Evolutionary conservation across 345 rosid species (phyloP).

Genomic region (Erysimum cheiranthoides): DNA sequence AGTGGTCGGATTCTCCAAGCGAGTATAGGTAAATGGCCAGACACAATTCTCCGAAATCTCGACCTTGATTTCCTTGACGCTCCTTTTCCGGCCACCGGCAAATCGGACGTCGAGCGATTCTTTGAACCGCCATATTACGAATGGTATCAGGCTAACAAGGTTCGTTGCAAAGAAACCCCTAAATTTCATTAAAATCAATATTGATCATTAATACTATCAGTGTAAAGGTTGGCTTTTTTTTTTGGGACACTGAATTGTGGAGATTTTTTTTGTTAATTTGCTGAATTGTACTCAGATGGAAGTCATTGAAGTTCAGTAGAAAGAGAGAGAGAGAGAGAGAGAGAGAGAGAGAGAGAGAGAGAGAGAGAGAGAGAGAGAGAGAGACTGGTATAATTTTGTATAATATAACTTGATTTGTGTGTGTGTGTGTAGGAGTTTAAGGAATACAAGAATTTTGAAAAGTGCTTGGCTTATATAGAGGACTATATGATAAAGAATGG

Average conservation of each 20-base stretch:
- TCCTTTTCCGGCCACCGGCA: slow-evolving; percentile 51
- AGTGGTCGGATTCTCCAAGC: slow-evolving; percentile 48
- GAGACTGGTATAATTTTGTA: not conserved
- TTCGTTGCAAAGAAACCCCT: not conserved
- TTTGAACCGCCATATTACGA: slow-evolving; percentile 57
- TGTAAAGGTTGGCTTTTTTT: not conserved
- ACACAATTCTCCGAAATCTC: slow-evolving; percentile 39
- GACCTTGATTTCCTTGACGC: slow-evolving; percentile 55
- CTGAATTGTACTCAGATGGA: not conserved
- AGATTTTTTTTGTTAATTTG: not conserved
- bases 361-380: too few species aligned
- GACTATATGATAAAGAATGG: slow-evolving; percentile 54
- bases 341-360: too few species aligned
- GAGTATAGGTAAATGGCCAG: slow-evolving; percentile 40
- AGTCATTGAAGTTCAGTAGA: not conserved
- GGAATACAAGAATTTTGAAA: slow-evolving; percentile 53
- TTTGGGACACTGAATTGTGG: not conserved
- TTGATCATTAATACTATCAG: not conserved
- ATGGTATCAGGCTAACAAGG: slow-evolving; percentile 51
- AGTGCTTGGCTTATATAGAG: slow-evolving; percentile 49
- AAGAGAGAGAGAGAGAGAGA: too few species aligned
- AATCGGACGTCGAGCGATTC: slow-evolving; percentile 52
- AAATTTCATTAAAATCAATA: not conserved
- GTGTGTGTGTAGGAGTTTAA: slow-evolving; percentile 39
- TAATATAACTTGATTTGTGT: not conserved